Percentiles rank a stretch among this genome's conserved stretches.
phyloP scores from a whole-genome alignment of 2,329 filamentous ascomycete genomes.

The Acephala macrosclerotiorum region DNA sequence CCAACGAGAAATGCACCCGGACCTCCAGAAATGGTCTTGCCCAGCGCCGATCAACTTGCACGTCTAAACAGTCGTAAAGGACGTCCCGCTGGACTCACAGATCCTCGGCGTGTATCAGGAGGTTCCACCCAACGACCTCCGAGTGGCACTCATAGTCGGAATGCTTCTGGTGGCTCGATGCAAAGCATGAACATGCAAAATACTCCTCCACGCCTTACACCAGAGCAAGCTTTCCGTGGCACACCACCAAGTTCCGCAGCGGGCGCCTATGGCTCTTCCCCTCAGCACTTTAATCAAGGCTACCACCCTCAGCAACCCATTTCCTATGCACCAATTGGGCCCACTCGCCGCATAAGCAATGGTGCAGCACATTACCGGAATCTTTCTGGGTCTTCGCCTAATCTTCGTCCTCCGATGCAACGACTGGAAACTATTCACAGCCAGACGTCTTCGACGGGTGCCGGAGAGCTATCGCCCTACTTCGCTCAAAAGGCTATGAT shows the following conservation, averaged over 20 bases:
- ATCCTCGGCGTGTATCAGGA: conserved; percentile 39
- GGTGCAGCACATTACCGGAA: conserved; percentile 43
- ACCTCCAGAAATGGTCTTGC: conserved; percentile 27
- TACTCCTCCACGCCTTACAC: conserved; percentile 24
- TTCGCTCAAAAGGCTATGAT: conserved; percentile 31
- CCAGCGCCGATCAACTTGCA: conserved; percentile 41
- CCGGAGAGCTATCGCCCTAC: conserved; percentile 35
- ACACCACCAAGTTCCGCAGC: conserved; percentile 29
- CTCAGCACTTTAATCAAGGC: conserved; percentile 11
- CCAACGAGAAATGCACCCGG: conserved; percentile 8
- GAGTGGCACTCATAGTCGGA: conserved; percentile 22
- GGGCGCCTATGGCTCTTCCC: conserved; percentile 24
- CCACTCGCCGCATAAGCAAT: conserved; percentile 30
- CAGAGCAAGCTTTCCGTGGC: conserved; percentile 25
- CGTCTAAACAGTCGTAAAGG: conserved; percentile 42
- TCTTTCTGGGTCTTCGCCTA: conserved; percentile 52
- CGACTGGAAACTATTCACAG: conserved; percentile 64
- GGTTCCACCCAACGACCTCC: conserved; percentile 16
- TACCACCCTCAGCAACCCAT: conserved; percentile 12
- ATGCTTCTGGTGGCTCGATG: conserved; percentile 26
- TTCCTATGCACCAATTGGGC: conserved; percentile 23
- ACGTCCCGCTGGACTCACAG: conserved; percentile 38
- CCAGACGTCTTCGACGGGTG: conserved; percentile 39
- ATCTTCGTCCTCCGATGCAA: conserved; percentile 54
- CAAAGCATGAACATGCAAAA: conserved; percentile 16